Evolutionary conservation across 78 protist species (phyloP).

Genomic region (Dictyostelium intermedium): DNA sequence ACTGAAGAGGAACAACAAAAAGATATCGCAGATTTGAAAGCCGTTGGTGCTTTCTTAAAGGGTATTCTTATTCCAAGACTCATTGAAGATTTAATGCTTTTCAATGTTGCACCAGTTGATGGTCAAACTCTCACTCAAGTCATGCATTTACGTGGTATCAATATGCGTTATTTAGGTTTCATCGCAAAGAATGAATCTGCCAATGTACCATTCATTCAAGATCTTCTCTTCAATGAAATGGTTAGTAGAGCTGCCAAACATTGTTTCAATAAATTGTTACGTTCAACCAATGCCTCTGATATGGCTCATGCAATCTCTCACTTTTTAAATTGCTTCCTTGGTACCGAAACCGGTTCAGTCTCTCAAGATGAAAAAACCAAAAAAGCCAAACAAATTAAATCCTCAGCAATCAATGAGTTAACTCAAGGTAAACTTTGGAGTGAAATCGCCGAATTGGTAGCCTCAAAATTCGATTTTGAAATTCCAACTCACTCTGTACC

Average conservation of each 20-base stretch:
- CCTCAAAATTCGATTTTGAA: constrained; percentile 17
- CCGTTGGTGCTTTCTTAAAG: constrained; percentile 45
- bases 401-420: background rate
- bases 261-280: constrained; percentile 18
- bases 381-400: constrained; percentile 13
- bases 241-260: constrained; percentile 74
- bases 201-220: constrained; percentile 50
- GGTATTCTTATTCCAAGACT: constrained; percentile 46
- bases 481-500: constrained; percentile 45
- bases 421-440: constrained; percentile 16
- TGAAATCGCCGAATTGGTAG: constrained; percentile 8
- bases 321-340: constrained; percentile 80
- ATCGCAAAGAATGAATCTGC: constrained; percentile 25
- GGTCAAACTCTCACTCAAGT: constrained; percentile 75
- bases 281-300: background rate
- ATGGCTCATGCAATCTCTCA: constrained; percentile 48
- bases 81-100: constrained; percentile 67
- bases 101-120: constrained; percentile 72
- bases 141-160: constrained; percentile 84
- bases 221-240: constrained; percentile 83
- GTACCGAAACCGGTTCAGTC: constrained; percentile 35
- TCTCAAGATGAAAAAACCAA: background rate
- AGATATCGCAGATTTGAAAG: constrained; percentile 27
- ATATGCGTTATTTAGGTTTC: constrained; percentile 82
- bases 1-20: constrained; percentile 17